Base-by-base conservation (phyloP, 164 flowering plant genomes). In the Liriodendron chinense region DNA sequence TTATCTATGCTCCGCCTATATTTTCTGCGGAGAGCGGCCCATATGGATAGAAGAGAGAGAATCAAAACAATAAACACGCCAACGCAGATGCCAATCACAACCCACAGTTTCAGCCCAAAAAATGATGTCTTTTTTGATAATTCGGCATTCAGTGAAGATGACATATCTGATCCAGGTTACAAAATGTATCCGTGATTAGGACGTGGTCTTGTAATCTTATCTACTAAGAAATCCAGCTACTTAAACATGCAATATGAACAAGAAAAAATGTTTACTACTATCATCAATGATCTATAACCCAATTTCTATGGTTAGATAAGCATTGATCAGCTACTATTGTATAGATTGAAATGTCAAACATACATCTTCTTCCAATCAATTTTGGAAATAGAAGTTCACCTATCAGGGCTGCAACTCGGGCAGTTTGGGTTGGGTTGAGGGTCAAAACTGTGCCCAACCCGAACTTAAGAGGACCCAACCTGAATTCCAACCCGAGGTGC, bases 101-200 rank as follows among this genome's bases (percentile, higher is more conserved):
- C 94, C 96, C 97, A 94, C 68, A 94, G 72, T 66, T 88, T 87
- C 63, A 92, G 63, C 70, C 90, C 94, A 72, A 88, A 81, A 74
- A 86, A 23, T 23, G 86, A 75, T 26, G 84, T 86, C 83, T 82
- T 88, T 84, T 83, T 85, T 1, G 89, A 84, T 20, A 93, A 75
- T 72, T 82, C 86, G 6, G 83, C 48, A 73, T 85, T 82, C 71
- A 93, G 78, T 67, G 90, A 83, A 2, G 91, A 80, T 20, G 94
- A 81, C 96, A 88, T 90, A 63, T 81, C 72, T 77, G 57, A 65
- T 65, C 68, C 69, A 61, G 49, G 72, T 70, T 66, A 72, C 16
- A 61, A 72, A 59, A 65, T 59, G n/a, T 23, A 49, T 26, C 24
- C 5, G 47, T 25, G n/a, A 65, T 50, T 6, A 53, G 21, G 9